Conservation (phyloP, 768 basidiomycete species). For the Rhodotorula toruloides region DNA sequence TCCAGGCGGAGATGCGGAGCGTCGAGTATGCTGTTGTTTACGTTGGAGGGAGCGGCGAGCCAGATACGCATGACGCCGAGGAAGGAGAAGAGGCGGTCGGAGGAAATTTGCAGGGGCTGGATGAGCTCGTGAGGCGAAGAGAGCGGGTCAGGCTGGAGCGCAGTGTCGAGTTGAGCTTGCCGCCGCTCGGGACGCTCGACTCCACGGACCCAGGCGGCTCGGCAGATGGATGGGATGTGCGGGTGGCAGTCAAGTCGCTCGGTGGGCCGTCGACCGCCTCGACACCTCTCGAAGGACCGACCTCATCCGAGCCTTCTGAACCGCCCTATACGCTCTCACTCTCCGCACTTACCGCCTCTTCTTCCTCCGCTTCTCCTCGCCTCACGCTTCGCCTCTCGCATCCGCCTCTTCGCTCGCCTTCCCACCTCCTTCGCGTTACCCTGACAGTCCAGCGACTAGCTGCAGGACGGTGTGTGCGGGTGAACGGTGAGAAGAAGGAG, state of each 20-base stretch:
- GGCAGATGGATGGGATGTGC: conserved; percentile 30
- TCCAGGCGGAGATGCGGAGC: background rate
- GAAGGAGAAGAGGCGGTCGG: conserved; percentile 53
- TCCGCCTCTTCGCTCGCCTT: conserved; percentile 62
- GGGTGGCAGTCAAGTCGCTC: conserved; percentile 10
- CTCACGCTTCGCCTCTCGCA: conserved; percentile 67
- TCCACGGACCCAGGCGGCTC: conserved; percentile 55
- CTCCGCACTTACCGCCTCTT: background rate
- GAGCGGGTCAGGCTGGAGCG: conserved; percentile 64
- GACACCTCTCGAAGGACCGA: conserved; percentile 47
- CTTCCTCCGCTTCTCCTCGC: conserved; percentile 10
- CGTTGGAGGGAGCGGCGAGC: background rate
- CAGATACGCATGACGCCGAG: conserved; percentile 8
- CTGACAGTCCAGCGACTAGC: conserved; percentile 70
- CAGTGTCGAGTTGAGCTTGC: conserved; percentile 49
- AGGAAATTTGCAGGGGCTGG: conserved; percentile 12
- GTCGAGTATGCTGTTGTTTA: conserved; percentile 28
- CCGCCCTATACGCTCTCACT: conserved; percentile 45
- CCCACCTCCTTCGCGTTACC: conserved; percentile 73
- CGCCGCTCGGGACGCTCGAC: conserved; percentile 86
- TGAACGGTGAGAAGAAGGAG: conserved; percentile 76
- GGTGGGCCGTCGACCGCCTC: background rate
- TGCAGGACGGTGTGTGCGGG: conserved; percentile 67
- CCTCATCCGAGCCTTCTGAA: background rate
- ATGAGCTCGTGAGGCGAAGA: conserved; percentile 31